phyloP scores from a whole-genome alignment of 2,329 filamentous ascomycete species.

The Fusarium sp. region DNA sequence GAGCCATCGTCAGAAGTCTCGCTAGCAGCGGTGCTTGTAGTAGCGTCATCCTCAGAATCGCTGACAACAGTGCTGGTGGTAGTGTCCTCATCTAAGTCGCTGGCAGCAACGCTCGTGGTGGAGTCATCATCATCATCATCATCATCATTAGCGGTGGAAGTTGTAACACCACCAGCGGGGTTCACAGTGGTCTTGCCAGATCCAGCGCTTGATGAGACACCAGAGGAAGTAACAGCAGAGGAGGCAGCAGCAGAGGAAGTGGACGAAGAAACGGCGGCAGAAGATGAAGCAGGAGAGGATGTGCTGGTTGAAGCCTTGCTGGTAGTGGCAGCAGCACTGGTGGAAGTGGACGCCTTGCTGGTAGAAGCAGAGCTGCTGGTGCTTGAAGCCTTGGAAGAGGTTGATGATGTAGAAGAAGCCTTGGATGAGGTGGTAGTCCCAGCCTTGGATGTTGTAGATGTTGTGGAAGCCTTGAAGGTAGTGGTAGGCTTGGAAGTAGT shows the following conservation, averaged over 20 bases:
- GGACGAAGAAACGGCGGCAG: neutral
- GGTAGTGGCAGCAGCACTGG: neutral
- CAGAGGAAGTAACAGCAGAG: neutral
- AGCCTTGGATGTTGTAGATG: too few species aligned
- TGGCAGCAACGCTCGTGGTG: neutral
- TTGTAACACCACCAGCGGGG: neutral
- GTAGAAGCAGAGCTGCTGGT: neutral
- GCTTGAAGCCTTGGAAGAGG: neutral
- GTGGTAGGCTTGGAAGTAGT: neutral
- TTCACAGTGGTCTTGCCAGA: neutral
- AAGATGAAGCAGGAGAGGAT: neutral
- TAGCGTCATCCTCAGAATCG: neutral
- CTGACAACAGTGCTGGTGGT: neutral
- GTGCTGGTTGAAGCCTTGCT: too few species aligned
- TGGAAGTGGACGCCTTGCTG: neutral
- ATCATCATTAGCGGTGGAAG: neutral
- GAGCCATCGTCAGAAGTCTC: neutral
- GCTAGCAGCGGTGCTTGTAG: neutral
- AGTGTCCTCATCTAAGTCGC: neutral
- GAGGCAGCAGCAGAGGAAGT: neutral
- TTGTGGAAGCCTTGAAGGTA: neutral
- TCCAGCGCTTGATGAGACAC: too few species aligned
- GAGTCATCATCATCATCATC: neutral
- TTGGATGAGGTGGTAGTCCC: neutral
- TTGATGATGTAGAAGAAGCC: neutral